A percentile compares a stretch with the other conserved stretches of the same genome.
These are phyloP conservation scores for Trapa bicornis DNA, from an alignment of 345 rosid genomes.

Conservation along the genomic window DNA sequence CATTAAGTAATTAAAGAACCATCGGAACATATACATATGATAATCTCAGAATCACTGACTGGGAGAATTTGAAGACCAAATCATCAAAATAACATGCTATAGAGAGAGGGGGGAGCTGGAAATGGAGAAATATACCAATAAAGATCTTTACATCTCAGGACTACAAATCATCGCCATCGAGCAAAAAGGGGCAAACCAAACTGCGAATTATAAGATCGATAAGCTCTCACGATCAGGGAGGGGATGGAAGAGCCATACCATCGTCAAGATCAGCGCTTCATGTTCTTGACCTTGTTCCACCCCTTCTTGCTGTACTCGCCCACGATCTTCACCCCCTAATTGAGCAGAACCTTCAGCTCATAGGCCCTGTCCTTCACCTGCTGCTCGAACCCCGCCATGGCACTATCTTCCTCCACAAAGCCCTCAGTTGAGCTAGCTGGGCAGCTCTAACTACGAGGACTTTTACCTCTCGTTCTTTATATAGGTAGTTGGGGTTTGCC, in stretches of 20 bases:
- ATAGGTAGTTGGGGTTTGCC: too few species aligned
- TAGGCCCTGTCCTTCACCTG: constrained; percentile 69
- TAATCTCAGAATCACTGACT: too few species aligned
- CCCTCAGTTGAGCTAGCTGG: neutral
- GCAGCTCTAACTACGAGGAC: neutral
- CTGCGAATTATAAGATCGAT: neutral
- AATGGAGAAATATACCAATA: neutral
- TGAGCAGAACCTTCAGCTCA: constrained; percentile 45
- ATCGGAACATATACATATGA: too few species aligned
- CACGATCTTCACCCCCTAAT: constrained; percentile 66
- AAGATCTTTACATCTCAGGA: constrained; percentile 3
- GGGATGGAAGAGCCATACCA: neutral
- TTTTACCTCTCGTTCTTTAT: too few species aligned
- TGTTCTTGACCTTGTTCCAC: constrained; percentile 69
- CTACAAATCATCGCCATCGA: neutral
- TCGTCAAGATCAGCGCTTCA: constrained; percentile 31
- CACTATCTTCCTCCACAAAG: neutral
- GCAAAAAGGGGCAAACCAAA: neutral
- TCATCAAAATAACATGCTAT: too few species aligned
- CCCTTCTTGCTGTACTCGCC: constrained; percentile 80
- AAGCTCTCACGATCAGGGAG: neutral
- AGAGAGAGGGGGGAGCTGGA: neutral
- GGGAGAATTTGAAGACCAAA: neutral
- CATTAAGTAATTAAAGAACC: neutral
- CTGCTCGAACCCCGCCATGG: constrained; percentile 58